These are phyloP conservation scores for Lachnellula suecica DNA, from an alignment of 2,329 filamentous ascomycete genomes.

Conservation along the genomic window DNA sequence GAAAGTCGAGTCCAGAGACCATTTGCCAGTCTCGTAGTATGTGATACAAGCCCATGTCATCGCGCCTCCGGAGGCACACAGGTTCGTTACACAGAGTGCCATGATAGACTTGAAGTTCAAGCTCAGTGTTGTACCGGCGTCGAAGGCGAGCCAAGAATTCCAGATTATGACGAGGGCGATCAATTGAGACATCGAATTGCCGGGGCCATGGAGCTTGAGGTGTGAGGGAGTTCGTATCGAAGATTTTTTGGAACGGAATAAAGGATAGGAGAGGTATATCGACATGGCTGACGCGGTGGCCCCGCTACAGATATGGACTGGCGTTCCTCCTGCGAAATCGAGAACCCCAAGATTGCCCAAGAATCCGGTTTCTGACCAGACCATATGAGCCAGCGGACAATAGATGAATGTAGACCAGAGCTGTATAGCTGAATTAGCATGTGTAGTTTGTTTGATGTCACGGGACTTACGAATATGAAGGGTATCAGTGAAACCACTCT, in stretches of 20 bases:
- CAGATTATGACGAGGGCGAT: constrained; percentile 77
- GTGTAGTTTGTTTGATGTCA: background rate
- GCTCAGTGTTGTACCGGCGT: constrained; percentile 78
- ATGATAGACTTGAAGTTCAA: constrained; percentile 87
- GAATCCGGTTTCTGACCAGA: constrained; percentile 75
- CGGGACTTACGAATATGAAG: constrained; percentile 61
- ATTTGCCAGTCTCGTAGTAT: constrained; percentile 88
- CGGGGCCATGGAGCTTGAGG: constrained; percentile 65
- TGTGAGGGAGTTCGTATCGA: constrained; percentile 32
- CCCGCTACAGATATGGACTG: constrained; percentile 73
- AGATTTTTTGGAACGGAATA: constrained; percentile 58
- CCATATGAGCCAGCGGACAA: constrained; percentile 74
- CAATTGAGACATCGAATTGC: constrained; percentile 73
- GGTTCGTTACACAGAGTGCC: constrained; percentile 85
- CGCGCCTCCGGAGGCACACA: constrained; percentile 63
- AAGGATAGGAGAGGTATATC: constrained; percentile 69
- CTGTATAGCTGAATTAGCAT: constrained; percentile 8
- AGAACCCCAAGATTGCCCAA: constrained; percentile 66
- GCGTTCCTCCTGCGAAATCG: constrained; percentile 74
- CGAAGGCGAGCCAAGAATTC: constrained; percentile 98
- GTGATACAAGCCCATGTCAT: constrained; percentile 28
- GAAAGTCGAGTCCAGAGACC: constrained; percentile 90
- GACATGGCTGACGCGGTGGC: constrained; percentile 72
- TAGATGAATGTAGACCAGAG: constrained; percentile 69
- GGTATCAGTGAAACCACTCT: constrained; percentile 61